These are phyloP conservation scores for Larix kaempferi DNA, from an alignment of 75 land plant genomes.

Conservation along the genomic window DNA sequence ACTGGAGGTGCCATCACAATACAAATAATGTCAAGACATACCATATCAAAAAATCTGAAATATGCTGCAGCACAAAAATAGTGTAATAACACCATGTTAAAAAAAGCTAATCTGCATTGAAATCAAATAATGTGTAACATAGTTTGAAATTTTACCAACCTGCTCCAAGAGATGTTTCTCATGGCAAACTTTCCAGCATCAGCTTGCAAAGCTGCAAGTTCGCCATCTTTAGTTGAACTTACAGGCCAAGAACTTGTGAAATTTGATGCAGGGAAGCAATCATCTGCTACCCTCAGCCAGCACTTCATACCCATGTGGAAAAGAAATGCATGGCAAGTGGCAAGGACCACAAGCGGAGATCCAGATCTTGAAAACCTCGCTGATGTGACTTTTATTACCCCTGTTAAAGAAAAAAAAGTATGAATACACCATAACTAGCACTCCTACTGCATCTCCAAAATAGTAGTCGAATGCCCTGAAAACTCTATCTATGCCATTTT, in stretches of 20 bases:
- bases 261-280: conserved; percentile 87
- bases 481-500: not conserved
- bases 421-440: not conserved
- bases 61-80: not conserved
- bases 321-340: conserved; percentile 91
- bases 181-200: conserved; percentile 74
- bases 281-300: conserved; percentile 96
- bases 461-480: not conserved
- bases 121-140: not conserved
- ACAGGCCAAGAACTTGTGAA: conserved; percentile 82
- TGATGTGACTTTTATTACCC: conserved; percentile 74
- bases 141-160: conserved; percentile 34
- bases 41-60: not conserved
- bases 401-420: conserved; percentile 25
- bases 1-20: conserved; percentile 14
- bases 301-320: conserved; percentile 81
- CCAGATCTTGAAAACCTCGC: conserved; percentile 88
- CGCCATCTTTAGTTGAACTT: conserved; percentile 61
- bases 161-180: conserved; percentile 77
- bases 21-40: not conserved
- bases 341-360: conserved; percentile 81
- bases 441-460: conserved; percentile 29
- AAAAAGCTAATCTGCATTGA: not conserved
- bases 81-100: not conserved
- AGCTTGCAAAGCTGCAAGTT: conserved; percentile 85